Base-by-base conservation (phyloP, 148 eudicot species). In the Vaccinium macrocarpon region DNA sequence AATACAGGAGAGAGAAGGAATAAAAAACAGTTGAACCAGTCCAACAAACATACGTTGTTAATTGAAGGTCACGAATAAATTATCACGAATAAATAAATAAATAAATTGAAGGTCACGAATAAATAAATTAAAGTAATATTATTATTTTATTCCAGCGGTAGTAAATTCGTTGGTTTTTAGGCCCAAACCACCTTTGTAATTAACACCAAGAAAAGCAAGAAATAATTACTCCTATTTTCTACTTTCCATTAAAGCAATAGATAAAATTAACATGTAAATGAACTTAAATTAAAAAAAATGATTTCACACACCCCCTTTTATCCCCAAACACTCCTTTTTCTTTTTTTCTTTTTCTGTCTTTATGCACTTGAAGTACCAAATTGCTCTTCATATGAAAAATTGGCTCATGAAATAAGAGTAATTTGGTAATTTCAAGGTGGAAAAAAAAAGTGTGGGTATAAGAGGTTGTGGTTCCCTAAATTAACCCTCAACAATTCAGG, bases 171-270 rank as follows among this genome's bases (percentile, higher is more conserved):
- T 49, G 56, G 25, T 76, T 76, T 49, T 76, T 12, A 49, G 79
- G 79, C 79, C 79, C 79, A 49, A 56, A 75, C 32, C 2, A 48
- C 55, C 79, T 46, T 74, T 48, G 53, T 48, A 76, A 76, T 76
- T 76, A n/a, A 76, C 16, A 49, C 23, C 56, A 76, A 76, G 56
- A 76, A 76, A 76, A 76, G 50, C 52, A 49, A 49, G 6, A 11
- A 75, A 76, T 5, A 76, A 48, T 76, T 49, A 35, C 38, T 35
- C 38, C 38, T 35, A 32, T n/a, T 23, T 76, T 76, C 79, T 5
- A 42, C 56, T 49, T 32, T n/a, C 50, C 79, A n/a, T 49, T 51
- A 49, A 49, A 21, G 11, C 57, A 10, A 76, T 49, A 11, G 8
- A 76, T n/a, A 75, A 75, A 46, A 10, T 64, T 64, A 23, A 23